Conservation (phyloP, 441 rosid species). For the Dalechampia spathulata region DNA sequence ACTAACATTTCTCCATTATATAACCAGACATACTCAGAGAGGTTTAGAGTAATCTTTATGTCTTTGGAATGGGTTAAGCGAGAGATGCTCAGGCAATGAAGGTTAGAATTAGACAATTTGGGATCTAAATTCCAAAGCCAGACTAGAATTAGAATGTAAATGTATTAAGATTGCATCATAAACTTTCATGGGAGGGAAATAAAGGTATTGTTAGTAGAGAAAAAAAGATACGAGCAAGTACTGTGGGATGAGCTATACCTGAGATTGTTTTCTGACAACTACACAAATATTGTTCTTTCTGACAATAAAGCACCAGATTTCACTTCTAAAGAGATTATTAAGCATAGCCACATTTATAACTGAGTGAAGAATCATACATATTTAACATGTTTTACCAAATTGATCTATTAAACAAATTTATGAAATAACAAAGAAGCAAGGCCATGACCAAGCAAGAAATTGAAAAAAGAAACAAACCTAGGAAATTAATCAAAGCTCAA, state of each 20-base stretch:
- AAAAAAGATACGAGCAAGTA: no score
- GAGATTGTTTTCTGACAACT: neutral
- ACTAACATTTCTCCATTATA: no score
- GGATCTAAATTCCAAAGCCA: no score
- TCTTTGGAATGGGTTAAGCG: no score
- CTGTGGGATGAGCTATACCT: neutral
- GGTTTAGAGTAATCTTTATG: no score
- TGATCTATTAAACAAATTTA: neutral
- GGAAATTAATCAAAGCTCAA: neutral
- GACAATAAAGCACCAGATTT: neutral
- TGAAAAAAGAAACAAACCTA: neutral
- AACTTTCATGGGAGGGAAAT: no score
- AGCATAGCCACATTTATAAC: neutral
- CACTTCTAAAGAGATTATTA: neutral
- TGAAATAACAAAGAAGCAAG: neutral
- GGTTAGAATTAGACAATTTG: no score
- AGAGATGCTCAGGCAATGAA: no score
- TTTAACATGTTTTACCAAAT: neutral
- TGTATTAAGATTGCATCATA: no score
- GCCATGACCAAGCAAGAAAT: neutral
- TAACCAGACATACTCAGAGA: no score
- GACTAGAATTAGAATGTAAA: no score
- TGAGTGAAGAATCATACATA: neutral
- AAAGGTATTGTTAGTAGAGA: no score
- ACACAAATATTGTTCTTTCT: neutral